Evolutionary conservation across 257 asterid genomes (phyloP).

Genomic region (Salvia rosmarinus): DNA sequence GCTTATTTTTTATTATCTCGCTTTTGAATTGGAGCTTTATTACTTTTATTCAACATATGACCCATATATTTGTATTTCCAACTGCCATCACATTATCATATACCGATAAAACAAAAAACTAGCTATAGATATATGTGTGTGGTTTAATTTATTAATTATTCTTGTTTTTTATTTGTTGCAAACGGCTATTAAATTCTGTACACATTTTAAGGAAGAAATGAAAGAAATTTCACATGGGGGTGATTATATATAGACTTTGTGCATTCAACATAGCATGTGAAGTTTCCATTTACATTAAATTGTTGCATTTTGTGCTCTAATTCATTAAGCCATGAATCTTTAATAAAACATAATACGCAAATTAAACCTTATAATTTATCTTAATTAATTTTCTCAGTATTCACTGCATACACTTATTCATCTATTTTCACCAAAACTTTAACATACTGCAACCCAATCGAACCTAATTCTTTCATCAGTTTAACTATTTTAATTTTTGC

Average conservation of each 20-base stretch:
- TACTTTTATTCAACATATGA: background rate
- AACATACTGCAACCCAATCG: no score
- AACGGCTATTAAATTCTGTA: background rate
- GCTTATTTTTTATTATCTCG: background rate
- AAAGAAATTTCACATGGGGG: constrained; percentile 29
- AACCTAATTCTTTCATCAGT: no score
- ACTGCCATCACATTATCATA: background rate
- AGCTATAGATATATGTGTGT: background rate
- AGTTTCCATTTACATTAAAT: background rate
- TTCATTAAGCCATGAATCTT: background rate
- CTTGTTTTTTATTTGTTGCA: background rate
- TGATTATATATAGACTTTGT: background rate
- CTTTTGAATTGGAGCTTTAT: background rate
- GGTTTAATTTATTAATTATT: background rate
- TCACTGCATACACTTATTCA: no score
- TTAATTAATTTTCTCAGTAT: background rate
- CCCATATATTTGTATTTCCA: constrained; percentile 5
- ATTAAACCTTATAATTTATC: background rate
- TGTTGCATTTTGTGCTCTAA: background rate
- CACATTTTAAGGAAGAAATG: constrained; percentile 24
- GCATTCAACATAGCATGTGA: constrained; percentile 40
- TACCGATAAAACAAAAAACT: background rate
- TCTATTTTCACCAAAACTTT: no score
- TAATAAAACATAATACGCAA: background rate
- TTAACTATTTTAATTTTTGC: no score